Evolutionary conservation across 331 rosid genomes (phyloP).

Genomic region (Prunus yedoensis): DNA sequence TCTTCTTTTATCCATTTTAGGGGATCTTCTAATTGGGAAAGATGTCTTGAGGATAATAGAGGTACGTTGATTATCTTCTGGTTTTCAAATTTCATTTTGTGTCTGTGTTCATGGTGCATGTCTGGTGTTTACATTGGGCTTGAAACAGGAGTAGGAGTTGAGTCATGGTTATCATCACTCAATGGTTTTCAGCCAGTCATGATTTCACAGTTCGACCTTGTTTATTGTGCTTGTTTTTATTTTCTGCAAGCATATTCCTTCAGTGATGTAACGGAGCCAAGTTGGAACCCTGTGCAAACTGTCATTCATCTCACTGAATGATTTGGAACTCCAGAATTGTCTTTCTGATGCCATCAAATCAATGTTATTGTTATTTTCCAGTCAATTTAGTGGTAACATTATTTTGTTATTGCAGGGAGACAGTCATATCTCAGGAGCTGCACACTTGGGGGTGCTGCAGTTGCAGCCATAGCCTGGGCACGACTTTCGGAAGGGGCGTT

Average conservation of each 20-base stretch:
- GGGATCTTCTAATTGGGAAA: slow-evolving; percentile 74
- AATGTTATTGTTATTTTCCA: neutral
- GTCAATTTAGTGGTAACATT: neutral
- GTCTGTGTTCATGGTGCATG: neutral
- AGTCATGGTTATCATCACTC: neutral
- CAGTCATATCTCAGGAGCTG: slow-evolving; percentile 63
- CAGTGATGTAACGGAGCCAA: no score
- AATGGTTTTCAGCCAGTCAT: neutral
- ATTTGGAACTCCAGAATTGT: neutral
- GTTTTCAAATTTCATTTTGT: neutral
- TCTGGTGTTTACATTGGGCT: neutral
- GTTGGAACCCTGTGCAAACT: no score
- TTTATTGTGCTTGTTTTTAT: neutral
- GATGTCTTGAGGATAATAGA: slow-evolving; percentile 56
- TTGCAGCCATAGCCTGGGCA: slow-evolving; percentile 87
- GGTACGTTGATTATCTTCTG: slow-evolving; percentile 45
- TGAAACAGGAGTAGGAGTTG: neutral
- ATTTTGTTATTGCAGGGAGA: slow-evolving; percentile 53
- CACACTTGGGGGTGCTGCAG: slow-evolving; percentile 90
- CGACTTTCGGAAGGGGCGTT: slow-evolving; percentile 62
- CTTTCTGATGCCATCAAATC: neutral
- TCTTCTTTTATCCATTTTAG: slow-evolving; percentile 45
- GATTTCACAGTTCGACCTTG: neutral
- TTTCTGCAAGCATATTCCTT: neutral
- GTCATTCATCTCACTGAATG: no score